phyloP scores from a whole-genome alignment of 2,329 filamentous ascomycete species.

The Pseudocercospora eumusae region DNA sequence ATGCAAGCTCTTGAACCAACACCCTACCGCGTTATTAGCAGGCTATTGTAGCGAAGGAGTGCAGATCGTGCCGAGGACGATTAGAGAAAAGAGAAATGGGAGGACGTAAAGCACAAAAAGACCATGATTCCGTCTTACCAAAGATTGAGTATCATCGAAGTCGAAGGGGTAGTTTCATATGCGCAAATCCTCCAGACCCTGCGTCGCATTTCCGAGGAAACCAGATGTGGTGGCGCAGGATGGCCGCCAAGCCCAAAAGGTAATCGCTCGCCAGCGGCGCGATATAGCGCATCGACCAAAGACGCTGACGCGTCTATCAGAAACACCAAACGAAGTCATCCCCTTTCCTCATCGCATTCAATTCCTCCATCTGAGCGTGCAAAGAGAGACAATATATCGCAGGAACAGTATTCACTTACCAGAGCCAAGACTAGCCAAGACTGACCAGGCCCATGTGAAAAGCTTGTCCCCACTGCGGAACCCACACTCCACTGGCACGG shows the following conservation, averaged over 20 bases:
- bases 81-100: no score
- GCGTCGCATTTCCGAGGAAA: neutral
- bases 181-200: neutral
- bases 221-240: conserved; percentile 1
- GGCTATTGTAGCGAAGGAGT: no score
- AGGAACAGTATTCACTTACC: conserved; percentile 1
- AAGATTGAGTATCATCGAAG: no score
- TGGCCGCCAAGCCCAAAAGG: neutral
- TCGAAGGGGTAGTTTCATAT: no score
- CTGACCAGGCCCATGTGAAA: neutral
- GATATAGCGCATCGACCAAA: neutral
- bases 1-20: no score
- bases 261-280: conserved; percentile 2
- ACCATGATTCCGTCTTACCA: no score
- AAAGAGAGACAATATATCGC: neutral
- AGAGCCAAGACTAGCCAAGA: neutral
- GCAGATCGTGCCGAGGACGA: no score
- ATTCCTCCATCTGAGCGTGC: neutral
- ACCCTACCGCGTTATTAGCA: no score
- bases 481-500: neutral
- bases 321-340: conserved; percentile 2
- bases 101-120: no score
- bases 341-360: neutral
- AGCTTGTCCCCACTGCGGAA: neutral
- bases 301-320: conserved; percentile 6